These are phyloP conservation scores for Wickerhamomyces hampshirensis DNA, from an alignment of 805 yeast species.

Conservation along the genomic window DNA sequence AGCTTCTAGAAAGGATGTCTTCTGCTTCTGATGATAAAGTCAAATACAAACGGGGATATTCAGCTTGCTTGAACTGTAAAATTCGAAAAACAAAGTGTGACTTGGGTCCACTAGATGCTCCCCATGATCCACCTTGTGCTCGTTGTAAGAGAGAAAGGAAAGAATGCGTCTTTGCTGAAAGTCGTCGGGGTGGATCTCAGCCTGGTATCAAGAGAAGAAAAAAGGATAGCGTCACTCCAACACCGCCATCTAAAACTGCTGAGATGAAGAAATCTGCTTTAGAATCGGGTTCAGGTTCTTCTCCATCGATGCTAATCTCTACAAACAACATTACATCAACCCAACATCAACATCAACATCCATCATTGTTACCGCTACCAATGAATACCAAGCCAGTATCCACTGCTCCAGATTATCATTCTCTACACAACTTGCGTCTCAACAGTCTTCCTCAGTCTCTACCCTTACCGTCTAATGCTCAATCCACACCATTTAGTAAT, in stretches of 20 bases:
- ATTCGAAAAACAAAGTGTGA: constrained; percentile 84
- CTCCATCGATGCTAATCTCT: no score
- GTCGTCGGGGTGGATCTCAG: constrained; percentile 45
- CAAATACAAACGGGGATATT: constrained; percentile 59
- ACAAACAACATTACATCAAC: background rate
- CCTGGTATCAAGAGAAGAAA: constrained; percentile 22
- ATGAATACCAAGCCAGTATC: constrained; percentile 1
- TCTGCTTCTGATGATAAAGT: no score
- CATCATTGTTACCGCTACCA: constrained; percentile 6
- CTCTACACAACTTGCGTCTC: constrained; percentile 2
- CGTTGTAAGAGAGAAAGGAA: constrained; percentile 79
- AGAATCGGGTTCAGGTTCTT: no score
- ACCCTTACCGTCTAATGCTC: no score
- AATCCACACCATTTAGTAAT: no score
- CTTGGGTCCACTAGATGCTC: constrained; percentile 68
- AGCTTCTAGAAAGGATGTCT: no score
- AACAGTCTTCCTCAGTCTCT: background rate
- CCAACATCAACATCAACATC: constrained; percentile 1
- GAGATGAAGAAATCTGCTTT: background rate
- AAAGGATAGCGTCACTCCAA: constrained; percentile 11
- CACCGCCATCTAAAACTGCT: background rate
- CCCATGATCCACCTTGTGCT: constrained; percentile 74
- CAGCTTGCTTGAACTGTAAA: constrained; percentile 84
- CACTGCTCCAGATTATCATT: constrained; percentile 9
- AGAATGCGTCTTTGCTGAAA: constrained; percentile 70